Conservation (phyloP, 2,329 filamentous ascomycete species). For the Plectosphaerella plurivora region DNA sequence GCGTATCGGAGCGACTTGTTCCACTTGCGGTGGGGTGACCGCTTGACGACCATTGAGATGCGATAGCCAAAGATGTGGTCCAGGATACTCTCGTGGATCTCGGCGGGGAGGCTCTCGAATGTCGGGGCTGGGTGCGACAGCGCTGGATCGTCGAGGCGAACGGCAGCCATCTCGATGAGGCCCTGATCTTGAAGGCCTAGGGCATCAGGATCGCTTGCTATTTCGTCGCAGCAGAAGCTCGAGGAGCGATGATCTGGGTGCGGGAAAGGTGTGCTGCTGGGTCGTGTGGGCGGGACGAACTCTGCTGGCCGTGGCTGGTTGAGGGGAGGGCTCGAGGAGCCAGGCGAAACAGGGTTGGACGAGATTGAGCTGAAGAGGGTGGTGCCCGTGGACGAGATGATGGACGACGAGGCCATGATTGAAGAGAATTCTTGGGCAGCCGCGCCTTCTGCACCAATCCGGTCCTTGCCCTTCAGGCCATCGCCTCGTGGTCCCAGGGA, state of each 20-base stretch:
- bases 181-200: no score
- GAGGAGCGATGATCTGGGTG: constrained; percentile 45
- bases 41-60: constrained; percentile 51
- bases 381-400: constrained; percentile 17
- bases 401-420: constrained; percentile 29
- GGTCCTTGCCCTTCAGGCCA: not conserved
- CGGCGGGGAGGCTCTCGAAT: constrained; percentile 46
- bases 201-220: no score
- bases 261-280: constrained; percentile 57
- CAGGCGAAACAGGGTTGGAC: constrained; percentile 52
- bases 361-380: constrained; percentile 29
- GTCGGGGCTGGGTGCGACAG: constrained; percentile 18
- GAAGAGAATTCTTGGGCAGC: constrained; percentile 23
- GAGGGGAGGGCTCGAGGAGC: constrained; percentile 46
- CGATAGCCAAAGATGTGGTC: constrained; percentile 68
- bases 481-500: not conserved
- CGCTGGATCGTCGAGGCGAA: no score
- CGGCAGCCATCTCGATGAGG: no score
- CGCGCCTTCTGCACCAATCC: not conserved
- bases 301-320: constrained; percentile 41
- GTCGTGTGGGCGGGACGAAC: constrained; percentile 46
- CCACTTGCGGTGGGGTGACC: constrained; percentile 38
- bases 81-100: constrained; percentile 69
- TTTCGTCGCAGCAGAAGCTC: constrained; percentile 26
- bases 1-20: constrained; percentile 63